Base-by-base conservation (phyloP, 1,284 basidiomycete species). In the Naganishia albida region DNA sequence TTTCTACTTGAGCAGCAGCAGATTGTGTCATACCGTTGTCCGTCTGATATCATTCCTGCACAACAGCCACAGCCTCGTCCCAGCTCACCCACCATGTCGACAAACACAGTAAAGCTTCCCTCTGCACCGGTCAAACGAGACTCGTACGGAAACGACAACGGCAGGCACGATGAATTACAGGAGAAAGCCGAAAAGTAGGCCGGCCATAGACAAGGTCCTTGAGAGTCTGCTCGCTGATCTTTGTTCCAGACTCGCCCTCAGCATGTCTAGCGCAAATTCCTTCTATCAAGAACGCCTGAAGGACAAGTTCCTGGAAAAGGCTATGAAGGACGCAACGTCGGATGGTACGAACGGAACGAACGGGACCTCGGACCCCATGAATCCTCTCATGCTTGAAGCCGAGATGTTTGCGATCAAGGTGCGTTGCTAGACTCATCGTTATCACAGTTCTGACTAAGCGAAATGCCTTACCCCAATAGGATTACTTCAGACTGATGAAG, bases 401-500 rank as follows among this genome's bases (percentile, higher is more conserved):
- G 78, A 78, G 65, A 72, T 74, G 68, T 71, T 70, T 25, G 70
- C 69, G 10, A 75, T 77, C 62, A 77, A 78, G 69, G 77, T 74
- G 23, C 49, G 72, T 65, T 12, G 13, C 3, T 25, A 23, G 16
- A 6, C 39, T 18, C 28, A 25, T 25, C 7, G 26, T 25, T 53
- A 2, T 23, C 62, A 13, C 20, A 23, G 23, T 10, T 49, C 23
- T 34, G 23, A 8, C 42, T 0, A 30, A 20, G 12, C 49, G 30
- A 6, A 38, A n/a, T 3, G 16, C 18, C 15, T 55, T 34, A 20
- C 25, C 12, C 16, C 25, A 44, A 25, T 64, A 91, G 88, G 83
- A 87, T 3, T 89, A 87, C 73, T 82, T 93, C 46, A 83, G 88
- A n/a, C 88, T 88, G 70, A 83, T 92, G 26, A 93, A 93, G 76